Evolutionary conservation across 2,329 filamentous ascomycete genomes (phyloP).

Genomic region (Allantophomopsis cytisporea): DNA sequence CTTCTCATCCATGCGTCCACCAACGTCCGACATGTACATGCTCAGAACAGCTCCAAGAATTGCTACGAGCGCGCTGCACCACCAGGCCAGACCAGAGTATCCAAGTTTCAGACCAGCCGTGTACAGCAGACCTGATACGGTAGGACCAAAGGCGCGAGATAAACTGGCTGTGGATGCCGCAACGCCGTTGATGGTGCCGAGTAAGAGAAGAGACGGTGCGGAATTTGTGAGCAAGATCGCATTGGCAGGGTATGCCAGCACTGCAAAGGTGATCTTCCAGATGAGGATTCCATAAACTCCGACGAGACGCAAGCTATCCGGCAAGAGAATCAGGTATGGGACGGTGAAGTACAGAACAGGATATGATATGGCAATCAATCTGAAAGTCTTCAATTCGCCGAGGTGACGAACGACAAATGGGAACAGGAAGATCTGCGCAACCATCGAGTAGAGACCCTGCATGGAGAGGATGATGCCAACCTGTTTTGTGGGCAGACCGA

Average conservation of each 20-base stretch:
- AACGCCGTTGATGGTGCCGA: slow-evolving; percentile 86
- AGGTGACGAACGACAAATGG: slow-evolving; percentile 62
- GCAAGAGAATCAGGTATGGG: slow-evolving; percentile 80
- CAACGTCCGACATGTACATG: slow-evolving; percentile 55
- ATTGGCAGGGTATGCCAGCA: slow-evolving; percentile 81
- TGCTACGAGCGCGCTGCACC: slow-evolving; percentile 71
- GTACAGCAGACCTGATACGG: slow-evolving; percentile 75
- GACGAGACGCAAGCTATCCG: slow-evolving; percentile 53
- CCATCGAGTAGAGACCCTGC: slow-evolving; percentile 81
- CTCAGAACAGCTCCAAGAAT: slow-evolving; percentile 62
- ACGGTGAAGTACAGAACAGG: slow-evolving; percentile 78
- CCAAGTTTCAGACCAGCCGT: slow-evolving; percentile 65
- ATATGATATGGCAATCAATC: slow-evolving; percentile 68
- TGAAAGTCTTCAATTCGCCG: slow-evolving; percentile 71
- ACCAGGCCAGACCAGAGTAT: slow-evolving; percentile 86
- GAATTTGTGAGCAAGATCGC: slow-evolving; percentile 83
- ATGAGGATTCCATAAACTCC: slow-evolving; percentile 69
- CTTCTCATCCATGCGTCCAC: slow-evolving; percentile 18
- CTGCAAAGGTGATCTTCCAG: slow-evolving; percentile 88
- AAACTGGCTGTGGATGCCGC: slow-evolving; percentile 85
- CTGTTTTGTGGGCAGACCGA: slow-evolving; percentile 67
- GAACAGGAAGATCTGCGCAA: slow-evolving; percentile 65
- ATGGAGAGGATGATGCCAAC: slow-evolving; percentile 82
- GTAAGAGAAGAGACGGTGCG: slow-evolving; percentile 67
- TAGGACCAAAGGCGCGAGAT: slow-evolving; percentile 78